Evolutionary conservation across 1,139 yeast genomes (phyloP).

Genomic region (Candida freyschussii): DNA sequence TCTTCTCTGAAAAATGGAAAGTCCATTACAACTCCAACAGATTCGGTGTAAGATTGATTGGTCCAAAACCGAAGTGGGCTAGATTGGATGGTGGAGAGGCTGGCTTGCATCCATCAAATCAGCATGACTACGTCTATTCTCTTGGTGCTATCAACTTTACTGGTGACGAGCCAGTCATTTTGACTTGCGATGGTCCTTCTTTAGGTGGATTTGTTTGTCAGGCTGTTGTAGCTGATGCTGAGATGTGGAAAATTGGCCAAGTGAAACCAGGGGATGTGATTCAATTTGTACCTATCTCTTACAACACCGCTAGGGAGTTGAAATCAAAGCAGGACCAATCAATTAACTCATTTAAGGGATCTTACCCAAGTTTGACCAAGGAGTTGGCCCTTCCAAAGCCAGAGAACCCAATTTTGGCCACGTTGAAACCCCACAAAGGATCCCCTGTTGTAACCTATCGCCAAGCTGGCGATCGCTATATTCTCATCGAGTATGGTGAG

Average conservation of each 20-base stretch:
- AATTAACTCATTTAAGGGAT: slow-evolving; percentile 41
- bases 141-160: slow-evolving; percentile 95
- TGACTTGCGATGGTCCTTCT: slow-evolving; percentile 96
- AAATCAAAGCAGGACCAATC: slow-evolving; percentile 54
- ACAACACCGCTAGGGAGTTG: slow-evolving; percentile 60
- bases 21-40: slow-evolving; percentile 95
- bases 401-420: slow-evolving; percentile 58
- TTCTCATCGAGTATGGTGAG: slow-evolving; percentile 89
- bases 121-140: slow-evolving; percentile 95
- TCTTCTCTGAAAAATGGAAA: slow-evolving; percentile 80
- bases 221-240: slow-evolving; percentile 92
- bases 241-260: slow-evolving; percentile 98
- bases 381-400: slow-evolving; percentile 35
- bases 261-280: slow-evolving; percentile 89
- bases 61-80: slow-evolving; percentile 97
- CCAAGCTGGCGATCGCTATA: slow-evolving; percentile 94
- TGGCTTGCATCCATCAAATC: slow-evolving; percentile 95
- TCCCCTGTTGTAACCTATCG: slow-evolving; percentile 79
- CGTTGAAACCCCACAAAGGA: slow-evolving; percentile 40
- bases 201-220: slow-evolving; percentile 97
- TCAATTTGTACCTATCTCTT: slow-evolving; percentile 72
- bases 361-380: slow-evolving; percentile 35
- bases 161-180: slow-evolving; percentile 96
- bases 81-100: slow-evolving; percentile 97
- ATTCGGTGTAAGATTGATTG: slow-evolving; percentile 90